Base-by-base conservation (phyloP, 1,284 basidiomycete species). In the Schizophyllum amplum region DNA sequence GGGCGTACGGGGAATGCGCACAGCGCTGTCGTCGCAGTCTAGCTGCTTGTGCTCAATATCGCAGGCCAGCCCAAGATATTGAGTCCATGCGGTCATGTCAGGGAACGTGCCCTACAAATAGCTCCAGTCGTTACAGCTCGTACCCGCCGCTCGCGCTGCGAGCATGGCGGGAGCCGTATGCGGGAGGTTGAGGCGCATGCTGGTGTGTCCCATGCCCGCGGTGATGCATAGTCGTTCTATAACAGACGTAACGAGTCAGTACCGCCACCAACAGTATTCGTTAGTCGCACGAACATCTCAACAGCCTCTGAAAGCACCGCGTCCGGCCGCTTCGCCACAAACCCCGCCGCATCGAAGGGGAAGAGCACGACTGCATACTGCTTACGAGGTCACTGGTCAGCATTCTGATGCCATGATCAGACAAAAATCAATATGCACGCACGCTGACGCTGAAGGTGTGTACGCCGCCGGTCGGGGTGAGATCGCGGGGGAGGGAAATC, bases 391-490 rank as follows among this genome's bases (percentile, higher is more conserved):
- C n/a, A 53, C 53, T 21, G 56, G 17, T 56, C n/a, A 56, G 55
- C 20, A 53, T 17, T 22, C 51, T 47, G 51, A 52, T 47, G 13
- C 49, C 25, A 49, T 27, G n/a, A 22, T 22, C 11, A 46, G 4
- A 24, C 55, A 24, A 24, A 55, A 55, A 23, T n/a, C n/a, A 33
- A 25, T 4, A 15, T 7, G 9, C 9, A 66, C 72, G 63, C 58
- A 78, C 77, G 57, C 72, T 74, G 55, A 81, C 73, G 59, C 71
- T 75, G 64, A 80, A 78, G 57, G 74, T 72, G 20, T 73, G 75
- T 65, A 80, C 75, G 51, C 71, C 70, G 53, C 76, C 76, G 9
- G 75, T 72, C 25, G 78, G 78, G 54, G 74, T 64, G 20, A 81
- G 65, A 57, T 80, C 77, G 61, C 77, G 78, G 4, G 75, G 65